Conservation (phyloP, 2,329 filamentous ascomycete species). For the Ceratocystis diversiconidia region DNA sequence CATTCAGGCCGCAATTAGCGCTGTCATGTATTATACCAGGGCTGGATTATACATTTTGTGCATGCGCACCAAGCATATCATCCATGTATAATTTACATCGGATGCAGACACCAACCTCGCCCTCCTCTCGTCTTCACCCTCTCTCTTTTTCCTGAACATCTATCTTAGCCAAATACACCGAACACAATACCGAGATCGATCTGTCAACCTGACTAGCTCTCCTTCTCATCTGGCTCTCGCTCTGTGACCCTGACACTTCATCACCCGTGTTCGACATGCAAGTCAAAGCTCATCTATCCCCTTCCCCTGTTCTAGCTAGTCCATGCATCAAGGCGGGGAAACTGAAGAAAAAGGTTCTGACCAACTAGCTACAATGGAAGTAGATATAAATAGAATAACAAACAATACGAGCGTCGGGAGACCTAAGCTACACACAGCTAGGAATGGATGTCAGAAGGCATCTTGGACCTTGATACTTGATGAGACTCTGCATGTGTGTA, state of each 20-base stretch:
- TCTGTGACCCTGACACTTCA: no score
- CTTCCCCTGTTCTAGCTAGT: background rate
- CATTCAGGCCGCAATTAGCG: slow-evolving; percentile 1
- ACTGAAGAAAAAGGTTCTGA: background rate
- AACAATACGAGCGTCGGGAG: background rate
- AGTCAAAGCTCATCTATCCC: background rate
- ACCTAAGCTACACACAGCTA: background rate
- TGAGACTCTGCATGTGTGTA: no score
- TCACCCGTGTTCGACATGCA: background rate
- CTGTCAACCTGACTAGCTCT: no score
- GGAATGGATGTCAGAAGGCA: background rate
- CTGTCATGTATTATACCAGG: background rate
- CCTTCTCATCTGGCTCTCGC: no score
- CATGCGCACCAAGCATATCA: background rate
- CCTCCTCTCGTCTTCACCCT: background rate
- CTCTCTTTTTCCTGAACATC: no score
- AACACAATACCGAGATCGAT: no score
- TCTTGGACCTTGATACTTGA: no score
- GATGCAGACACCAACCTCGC: background rate
- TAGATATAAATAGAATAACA: background rate
- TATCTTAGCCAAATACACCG: no score
- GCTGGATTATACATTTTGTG: background rate
- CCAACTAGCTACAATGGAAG: background rate
- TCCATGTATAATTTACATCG: background rate
- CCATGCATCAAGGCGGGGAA: background rate